Conservation (phyloP, 441 rosid genomes). For the Macaranga tanarius region DNA sequence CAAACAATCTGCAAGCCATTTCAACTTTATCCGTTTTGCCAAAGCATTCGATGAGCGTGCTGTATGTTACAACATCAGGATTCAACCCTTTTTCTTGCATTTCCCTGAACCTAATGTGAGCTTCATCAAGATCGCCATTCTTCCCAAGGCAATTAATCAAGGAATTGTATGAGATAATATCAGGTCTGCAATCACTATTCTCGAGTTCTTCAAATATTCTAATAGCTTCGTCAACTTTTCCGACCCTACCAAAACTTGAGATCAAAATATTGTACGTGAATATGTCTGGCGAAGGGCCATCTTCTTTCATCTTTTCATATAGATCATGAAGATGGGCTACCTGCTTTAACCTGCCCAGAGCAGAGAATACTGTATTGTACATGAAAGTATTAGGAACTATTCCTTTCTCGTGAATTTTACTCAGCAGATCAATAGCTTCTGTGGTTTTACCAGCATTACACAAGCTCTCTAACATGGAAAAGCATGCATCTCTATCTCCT, state of each 20-base stretch:
- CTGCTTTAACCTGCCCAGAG: slow-evolving; percentile 78
- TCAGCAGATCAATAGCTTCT: slow-evolving; percentile 78
- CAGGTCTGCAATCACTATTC: slow-evolving; percentile 63
- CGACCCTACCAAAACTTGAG: slow-evolving; percentile 72
- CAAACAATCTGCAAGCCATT: slow-evolving; percentile 79
- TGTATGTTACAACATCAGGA: slow-evolving; percentile 93
- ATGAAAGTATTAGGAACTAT: slow-evolving; percentile 57
- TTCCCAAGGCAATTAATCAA: slow-evolving; percentile 90
- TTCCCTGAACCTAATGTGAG: slow-evolving; percentile 87
- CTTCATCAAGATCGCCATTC: slow-evolving; percentile 92
- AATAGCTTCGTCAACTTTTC: slow-evolving; percentile 65
- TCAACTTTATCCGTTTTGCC: slow-evolving; percentile 90
- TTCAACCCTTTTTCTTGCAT: slow-evolving; percentile 84
- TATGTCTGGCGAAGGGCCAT: slow-evolving; percentile 73
- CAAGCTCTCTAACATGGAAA: slow-evolving; percentile 76
- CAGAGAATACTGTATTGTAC: slow-evolving; percentile 70
- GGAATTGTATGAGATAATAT: slow-evolving; percentile 81
- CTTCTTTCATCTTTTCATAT: slow-evolving; percentile 66
- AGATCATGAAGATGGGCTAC: slow-evolving; percentile 69
- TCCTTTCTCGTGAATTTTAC: slow-evolving; percentile 76
- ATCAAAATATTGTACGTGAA: slow-evolving; percentile 85
- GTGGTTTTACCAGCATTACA: slow-evolving; percentile 71
- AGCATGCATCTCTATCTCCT: slow-evolving; percentile 71
- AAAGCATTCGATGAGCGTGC: slow-evolving; percentile 89
- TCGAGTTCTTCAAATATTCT: slow-evolving; percentile 81